A percentile compares a stretch with the other conserved stretches of the same genome.
Conservation (phyloP, 768 basidiomycete species). For the Coprinopsis sp. region DNA sequence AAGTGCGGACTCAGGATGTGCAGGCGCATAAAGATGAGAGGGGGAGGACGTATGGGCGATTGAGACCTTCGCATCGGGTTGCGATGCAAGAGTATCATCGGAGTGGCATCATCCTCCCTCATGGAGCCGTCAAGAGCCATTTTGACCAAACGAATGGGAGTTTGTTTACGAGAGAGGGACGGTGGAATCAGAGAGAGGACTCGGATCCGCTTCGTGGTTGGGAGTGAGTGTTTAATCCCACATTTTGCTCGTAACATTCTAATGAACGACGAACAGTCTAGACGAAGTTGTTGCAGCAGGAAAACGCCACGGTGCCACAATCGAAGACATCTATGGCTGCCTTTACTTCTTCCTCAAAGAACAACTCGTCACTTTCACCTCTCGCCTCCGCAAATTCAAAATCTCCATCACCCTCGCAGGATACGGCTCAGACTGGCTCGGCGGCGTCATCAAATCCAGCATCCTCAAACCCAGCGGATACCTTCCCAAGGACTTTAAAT, state of each 20-base stretch:
- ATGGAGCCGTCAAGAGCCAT: conserved; percentile 36
- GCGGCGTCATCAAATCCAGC: conserved; percentile 11
- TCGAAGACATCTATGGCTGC: conserved; percentile 46
- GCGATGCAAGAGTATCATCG: conserved; percentile 35
- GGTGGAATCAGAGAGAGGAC: conserved; percentile 36
- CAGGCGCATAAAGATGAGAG: conserved; percentile 33
- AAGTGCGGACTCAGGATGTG: conserved; percentile 29
- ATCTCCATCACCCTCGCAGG: conserved; percentile 28
- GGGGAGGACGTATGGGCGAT: conserved; percentile 31
- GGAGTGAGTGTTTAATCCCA: conserved; percentile 43
- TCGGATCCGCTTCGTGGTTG: conserved; percentile 40
- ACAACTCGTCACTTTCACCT: conserved; percentile 33
- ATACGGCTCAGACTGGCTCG: conserved; percentile 28
- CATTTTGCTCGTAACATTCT: not conserved
- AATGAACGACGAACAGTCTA: conserved; percentile 23
- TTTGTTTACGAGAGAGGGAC: conserved; percentile 33
- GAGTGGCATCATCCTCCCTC: conserved; percentile 43
- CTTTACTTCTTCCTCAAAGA: conserved; percentile 43
- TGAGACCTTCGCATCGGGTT: conserved; percentile 41
- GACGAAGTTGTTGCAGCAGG: conserved; percentile 29
- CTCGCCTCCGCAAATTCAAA: conserved; percentile 28
- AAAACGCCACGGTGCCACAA: conserved; percentile 29
- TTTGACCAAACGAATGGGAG: conserved; percentile 37
- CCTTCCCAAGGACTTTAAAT: conserved; percentile 23
- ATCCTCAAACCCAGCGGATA: conserved; percentile 16